Conservation (phyloP, 768 basidiomycete genomes). For the Boletus insuetus region DNA sequence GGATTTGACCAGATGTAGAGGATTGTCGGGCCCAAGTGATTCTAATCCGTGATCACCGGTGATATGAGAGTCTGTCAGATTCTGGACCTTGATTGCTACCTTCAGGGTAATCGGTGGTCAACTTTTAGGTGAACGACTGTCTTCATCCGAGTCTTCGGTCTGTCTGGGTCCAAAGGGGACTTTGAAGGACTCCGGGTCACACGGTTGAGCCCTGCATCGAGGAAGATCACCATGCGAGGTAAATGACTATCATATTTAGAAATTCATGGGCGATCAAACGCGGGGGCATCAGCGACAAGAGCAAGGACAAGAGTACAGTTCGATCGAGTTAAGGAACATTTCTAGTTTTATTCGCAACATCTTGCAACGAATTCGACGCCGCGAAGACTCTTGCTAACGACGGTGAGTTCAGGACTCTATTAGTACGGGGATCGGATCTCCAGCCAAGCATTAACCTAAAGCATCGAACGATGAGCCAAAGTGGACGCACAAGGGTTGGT, state of each 20-base stretch:
- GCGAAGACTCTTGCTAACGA: background rate
- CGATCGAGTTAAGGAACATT: conserved; percentile 1
- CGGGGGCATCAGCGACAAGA: background rate
- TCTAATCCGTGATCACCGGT: too few relatives aligned
- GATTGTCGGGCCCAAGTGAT: too few relatives aligned
- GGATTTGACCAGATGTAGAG: background rate
- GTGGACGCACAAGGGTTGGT: conserved; percentile 17
- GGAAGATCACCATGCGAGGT: conserved; percentile 3
- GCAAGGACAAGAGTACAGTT: conserved; percentile 10
- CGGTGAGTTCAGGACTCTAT: conserved; percentile 2
- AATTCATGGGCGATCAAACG: conserved; percentile 6
- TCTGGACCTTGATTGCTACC: too few relatives aligned
- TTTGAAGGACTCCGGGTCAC: background rate
- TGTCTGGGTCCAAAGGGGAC: too few relatives aligned
- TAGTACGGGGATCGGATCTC: background rate
- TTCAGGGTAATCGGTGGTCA: too few relatives aligned
- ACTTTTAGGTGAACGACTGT: too few relatives aligned
- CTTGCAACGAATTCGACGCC: background rate
- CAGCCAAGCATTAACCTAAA: conserved; percentile 1
- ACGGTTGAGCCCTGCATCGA: background rate
- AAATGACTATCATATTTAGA: conserved; percentile 11
- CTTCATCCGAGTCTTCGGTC: too few relatives aligned
- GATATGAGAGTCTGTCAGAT: too few relatives aligned
- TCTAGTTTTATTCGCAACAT: conserved; percentile 3
- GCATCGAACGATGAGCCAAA: background rate